Evolutionary conservation across 139 green algal species (phyloP), one percentile per base, ranked within the genome.

Genomic region (Axilococcus clingmanii): DNA sequence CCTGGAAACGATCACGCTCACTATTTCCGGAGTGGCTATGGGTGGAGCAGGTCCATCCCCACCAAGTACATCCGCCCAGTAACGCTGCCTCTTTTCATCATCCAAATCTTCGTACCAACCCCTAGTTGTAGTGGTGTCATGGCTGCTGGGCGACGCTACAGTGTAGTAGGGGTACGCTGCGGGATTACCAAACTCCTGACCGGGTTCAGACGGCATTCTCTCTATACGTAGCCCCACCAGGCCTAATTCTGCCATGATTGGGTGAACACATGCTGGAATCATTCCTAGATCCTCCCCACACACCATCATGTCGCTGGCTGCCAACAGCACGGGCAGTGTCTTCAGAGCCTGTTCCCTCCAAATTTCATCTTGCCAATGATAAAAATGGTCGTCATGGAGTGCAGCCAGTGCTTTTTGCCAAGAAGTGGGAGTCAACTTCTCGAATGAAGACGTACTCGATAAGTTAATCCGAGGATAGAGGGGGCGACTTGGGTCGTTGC

Each of bases 231-330:
- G 68, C 5, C 85, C 71, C 25, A 97, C 41, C 4, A 98, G 63
- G 15, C 91, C 86, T 8, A 97, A 74, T 52, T 94, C 80, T 38
- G 78, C 55, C 81, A 94, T 87, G 38, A 94, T 71, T 12, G 85
- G 83, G 35, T 83, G 87, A 51, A 97, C 82, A 63, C 87, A 96
- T 8, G 67, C 50, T 2, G 91, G 88, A 20, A 96, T 77, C 55
- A 97, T 83, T 19, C 88, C 88, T 46, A 96, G 68, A 53, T 96
- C 88, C 74, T 96, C 88, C 0, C 86, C 90, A 66, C 85, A 98
- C 35, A 96, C 80, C 31, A 97, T 79, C 89, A 96, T 97, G 60
- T 87, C 63, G 0, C 69, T 89, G 23, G 81, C 64, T 0, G 67
- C 33, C 60, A 85, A 70, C 33, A 97, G 78, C 47, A 71, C 80